These are phyloP conservation scores for Wickerhamiella kazuoi DNA, from an alignment of 805 yeast genomes.

Conservation along the genomic window DNA sequence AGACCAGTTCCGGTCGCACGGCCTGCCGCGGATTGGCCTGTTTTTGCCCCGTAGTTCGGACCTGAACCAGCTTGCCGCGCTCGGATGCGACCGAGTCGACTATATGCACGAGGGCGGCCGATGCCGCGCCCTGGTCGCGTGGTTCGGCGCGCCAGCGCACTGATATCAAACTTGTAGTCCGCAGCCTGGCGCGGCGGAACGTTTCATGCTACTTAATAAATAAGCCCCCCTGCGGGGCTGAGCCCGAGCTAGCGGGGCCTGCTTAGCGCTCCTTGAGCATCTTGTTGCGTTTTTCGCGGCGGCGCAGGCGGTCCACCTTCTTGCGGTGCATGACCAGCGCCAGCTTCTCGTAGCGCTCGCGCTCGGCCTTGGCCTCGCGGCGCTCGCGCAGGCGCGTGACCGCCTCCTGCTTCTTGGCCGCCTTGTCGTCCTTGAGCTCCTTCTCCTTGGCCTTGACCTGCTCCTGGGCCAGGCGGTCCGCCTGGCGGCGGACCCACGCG, in stretches of 20 bases:
- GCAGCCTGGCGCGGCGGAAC: too few relatives aligned
- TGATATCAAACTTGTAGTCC: too few relatives aligned
- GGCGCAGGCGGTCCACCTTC: constrained; percentile 75
- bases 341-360: constrained; percentile 67
- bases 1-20: constrained; percentile 3
- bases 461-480: constrained; percentile 45
- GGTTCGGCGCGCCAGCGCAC: not conserved
- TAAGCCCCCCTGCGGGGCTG: not conserved
- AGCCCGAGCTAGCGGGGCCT: too few relatives aligned
- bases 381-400: constrained; percentile 35
- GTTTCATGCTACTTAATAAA: not conserved
- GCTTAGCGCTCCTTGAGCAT: constrained; percentile 78
- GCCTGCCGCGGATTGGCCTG: constrained; percentile 3
- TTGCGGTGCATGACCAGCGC: constrained; percentile 82
- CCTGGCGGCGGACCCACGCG: constrained; percentile 50
- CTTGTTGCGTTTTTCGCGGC: constrained; percentile 89
- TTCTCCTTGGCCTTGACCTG: constrained; percentile 51
- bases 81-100: constrained; percentile 9
- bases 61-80: constrained; percentile 7
- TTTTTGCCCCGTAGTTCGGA: constrained; percentile 13
- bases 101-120: constrained; percentile 5
- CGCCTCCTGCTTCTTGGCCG: constrained; percentile 34
- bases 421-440: constrained; percentile 66
- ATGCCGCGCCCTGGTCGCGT: not conserved
- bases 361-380: constrained; percentile 67